Evolutionary conservation across 2,329 filamentous ascomycete species (phyloP).

Genomic region (Madurella fahalii): DNA sequence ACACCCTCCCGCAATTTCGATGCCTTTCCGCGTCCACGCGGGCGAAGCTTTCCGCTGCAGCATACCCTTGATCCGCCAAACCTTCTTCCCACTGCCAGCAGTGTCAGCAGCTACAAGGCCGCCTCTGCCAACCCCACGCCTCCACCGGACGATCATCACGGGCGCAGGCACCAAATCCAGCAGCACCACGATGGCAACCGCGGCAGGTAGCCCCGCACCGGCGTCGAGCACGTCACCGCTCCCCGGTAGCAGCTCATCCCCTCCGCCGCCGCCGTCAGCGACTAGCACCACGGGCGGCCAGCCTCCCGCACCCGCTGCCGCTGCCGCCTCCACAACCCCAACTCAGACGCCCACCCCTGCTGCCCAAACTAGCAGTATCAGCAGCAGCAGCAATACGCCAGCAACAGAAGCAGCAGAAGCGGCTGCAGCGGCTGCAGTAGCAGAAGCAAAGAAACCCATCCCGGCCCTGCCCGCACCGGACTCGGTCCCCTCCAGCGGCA

Average conservation of each 20-base stretch:
- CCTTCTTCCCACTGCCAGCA: not conserved
- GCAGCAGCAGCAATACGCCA: not conserved
- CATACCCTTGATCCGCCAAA: not conserved
- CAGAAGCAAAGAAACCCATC: not conserved
- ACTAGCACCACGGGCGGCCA: not conserved
- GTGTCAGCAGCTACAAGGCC: not conserved
- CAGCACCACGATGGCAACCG: conserved; percentile 1
- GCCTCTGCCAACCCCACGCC: not conserved
- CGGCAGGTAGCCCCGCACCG: conserved; percentile 11
- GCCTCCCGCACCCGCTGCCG: conserved; percentile 13
- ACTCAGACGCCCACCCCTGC: not conserved
- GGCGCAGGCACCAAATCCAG: not conserved
- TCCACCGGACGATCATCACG: not conserved
- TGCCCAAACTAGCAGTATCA: not conserved
- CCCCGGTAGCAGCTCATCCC: conserved; percentile 22
- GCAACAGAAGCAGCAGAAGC: not conserved
- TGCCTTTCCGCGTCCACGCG: conserved; percentile 12
- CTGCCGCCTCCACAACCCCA: not conserved
- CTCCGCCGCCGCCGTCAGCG: not conserved
- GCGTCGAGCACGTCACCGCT: conserved; percentile 24
- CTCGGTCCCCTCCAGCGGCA: not conserved
- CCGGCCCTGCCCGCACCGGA: conserved; percentile 6
- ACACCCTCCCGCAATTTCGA: not conserved
- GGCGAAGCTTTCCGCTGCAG: not conserved
- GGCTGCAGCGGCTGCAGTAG: no score